Percentiles rank a stretch among this genome's conserved stretches.
phyloP scores from a whole-genome alignment of 805 yeast species.

The Zygosaccharomyces siamensis region DNA sequence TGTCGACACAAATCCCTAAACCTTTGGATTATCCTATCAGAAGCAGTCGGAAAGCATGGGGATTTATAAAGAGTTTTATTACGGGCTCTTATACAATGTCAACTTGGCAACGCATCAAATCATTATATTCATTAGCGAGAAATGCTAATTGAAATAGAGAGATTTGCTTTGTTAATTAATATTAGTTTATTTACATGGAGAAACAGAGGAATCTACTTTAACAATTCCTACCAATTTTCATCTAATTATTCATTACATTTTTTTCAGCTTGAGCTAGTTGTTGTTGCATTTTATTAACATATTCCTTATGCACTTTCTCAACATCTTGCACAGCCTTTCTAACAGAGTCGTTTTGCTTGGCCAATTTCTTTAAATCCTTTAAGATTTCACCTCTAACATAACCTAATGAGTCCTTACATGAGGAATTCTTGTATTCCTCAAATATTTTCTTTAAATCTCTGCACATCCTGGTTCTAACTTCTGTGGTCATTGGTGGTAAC shows the following conservation, averaged over 20 bases:
- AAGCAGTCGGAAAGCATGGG: constrained; percentile 81
- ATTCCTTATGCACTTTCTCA: constrained; percentile 67
- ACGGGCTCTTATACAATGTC: constrained; percentile 78
- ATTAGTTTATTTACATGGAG: not conserved
- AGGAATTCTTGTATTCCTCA: constrained; percentile 57
- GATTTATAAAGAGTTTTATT: constrained; percentile 74
- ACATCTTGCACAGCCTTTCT: constrained; percentile 53
- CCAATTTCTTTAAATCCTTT: constrained; percentile 48
- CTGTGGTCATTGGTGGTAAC: constrained; percentile 70
- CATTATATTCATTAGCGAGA: constrained; percentile 50
- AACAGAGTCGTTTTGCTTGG: constrained; percentile 52
- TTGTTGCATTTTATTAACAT: constrained; percentile 51
- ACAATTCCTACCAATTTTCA: not conserved
- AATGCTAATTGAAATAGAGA: constrained; percentile 25
- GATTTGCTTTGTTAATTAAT: not conserved
- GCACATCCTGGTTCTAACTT: constrained; percentile 49
- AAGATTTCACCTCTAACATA: constrained; percentile 54
- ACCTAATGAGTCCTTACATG: constrained; percentile 47
- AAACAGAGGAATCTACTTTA: not conserved
- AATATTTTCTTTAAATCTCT: constrained; percentile 61
- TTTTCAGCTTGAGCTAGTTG: constrained; percentile 54
- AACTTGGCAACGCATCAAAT: constrained; percentile 60
- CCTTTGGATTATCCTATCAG: constrained; percentile 89
- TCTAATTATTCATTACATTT: constrained; percentile 26
- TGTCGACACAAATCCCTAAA: constrained; percentile 79